phyloP scores from a whole-genome alignment of 805 yeast genomes.

The Pichia californica region DNA sequence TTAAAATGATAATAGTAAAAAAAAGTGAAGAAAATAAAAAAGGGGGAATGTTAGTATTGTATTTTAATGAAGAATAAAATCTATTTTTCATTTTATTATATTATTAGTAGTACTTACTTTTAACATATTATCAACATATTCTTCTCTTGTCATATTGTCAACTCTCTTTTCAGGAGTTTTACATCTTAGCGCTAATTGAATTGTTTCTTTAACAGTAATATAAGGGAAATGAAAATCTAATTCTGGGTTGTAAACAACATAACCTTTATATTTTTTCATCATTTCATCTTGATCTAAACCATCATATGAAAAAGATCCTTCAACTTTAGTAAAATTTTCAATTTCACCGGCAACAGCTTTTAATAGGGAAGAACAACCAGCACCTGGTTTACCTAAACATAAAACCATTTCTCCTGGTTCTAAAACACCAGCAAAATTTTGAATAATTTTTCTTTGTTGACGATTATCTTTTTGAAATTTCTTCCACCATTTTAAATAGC shows the following conservation, averaged over 20 bases:
- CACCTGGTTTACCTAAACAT: slow-evolving; percentile 54
- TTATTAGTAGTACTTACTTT: slow-evolving; percentile 29
- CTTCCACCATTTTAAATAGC: slow-evolving; percentile 22
- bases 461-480: slow-evolving; percentile 26
- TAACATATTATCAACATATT: slow-evolving; percentile 35
- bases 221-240: slow-evolving; percentile 52
- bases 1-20: not conserved
- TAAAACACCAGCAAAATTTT: slow-evolving; percentile 19
- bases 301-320: slow-evolving; percentile 41
- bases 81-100: too few relatives aligned
- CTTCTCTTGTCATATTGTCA: slow-evolving; percentile 30
- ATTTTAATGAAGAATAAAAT: too few relatives aligned
- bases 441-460: slow-evolving; percentile 26
- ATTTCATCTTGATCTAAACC: slow-evolving; percentile 43
- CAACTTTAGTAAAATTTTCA: slow-evolving; percentile 29
- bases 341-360: slow-evolving; percentile 42
- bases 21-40: not conserved
- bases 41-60: slow-evolving; percentile 2
- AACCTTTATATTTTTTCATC: slow-evolving; percentile 40
- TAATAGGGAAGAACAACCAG: slow-evolving; percentile 56
- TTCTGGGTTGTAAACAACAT: slow-evolving; percentile 50
- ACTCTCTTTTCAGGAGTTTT: slow-evolving; percentile 50
- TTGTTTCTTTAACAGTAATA: slow-evolving; percentile 48
- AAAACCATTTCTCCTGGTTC: slow-evolving; percentile 51
- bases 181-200: slow-evolving; percentile 48